Base-by-base conservation (phyloP, 2,329 filamentous ascomycete species). In the Penicillium sp. region DNA sequence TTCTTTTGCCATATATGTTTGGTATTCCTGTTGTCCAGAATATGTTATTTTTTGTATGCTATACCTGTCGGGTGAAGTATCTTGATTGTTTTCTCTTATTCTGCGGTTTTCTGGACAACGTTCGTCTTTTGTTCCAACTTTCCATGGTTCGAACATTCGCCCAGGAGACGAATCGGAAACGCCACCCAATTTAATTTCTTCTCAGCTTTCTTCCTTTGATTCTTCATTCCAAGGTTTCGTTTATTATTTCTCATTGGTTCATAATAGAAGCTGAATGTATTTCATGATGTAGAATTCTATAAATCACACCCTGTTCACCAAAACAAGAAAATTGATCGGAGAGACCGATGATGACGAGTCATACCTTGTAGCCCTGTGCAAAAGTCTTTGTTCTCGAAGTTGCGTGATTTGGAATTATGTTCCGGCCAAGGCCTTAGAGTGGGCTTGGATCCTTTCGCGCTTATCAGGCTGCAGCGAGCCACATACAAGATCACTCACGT, bases 381-480 rank as follows among this genome's bases (percentile, higher is more conserved):
- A n/a, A 37, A 37, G 16, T 8, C 16, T n/a, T n/a, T 54, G 37
- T 27, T 29, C 14, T 29, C 24, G 52, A 39, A 33, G 44, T n/a
- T 43, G 13, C 8, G 22, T 50, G 31, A 59, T 59, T 56, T 59
- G 49, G 35, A 56, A 54, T 59, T 51, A 1, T 16, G 48, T 48
- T 46, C 35, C 35, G 37, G 46, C 53, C 46, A 54, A 55, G 52
- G 33, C 48, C 22, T 45, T 55, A 55, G 50, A 46, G 21, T 33
- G 49, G 24, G 31, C 29, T 50, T 45, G 45, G 37, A 53, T 57
- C 46, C 37, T 54, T 57, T 35, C 7, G 39, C 50, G 55, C 50
- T 53, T 50, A 57, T 49, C 37, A 35, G 49, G 42, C 42, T 42
- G 13, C 24, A 45, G 10, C 31, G 11, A 10, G 43, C 26, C 26